Conservation (phyloP, 2,329 filamentous ascomycete species). For the Botrytis byssoidea region DNA sequence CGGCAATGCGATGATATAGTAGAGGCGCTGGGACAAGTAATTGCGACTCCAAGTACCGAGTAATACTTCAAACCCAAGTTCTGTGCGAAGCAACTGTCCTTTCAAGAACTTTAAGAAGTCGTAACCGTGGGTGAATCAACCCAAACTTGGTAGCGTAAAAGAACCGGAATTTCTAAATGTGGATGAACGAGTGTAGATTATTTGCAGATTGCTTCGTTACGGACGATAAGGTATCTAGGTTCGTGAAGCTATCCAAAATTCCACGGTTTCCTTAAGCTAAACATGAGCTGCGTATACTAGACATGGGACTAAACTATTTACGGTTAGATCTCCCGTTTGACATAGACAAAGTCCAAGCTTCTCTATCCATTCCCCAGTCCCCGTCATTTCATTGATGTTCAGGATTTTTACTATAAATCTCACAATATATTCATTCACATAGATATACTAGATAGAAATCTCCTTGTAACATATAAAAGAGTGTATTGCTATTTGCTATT, state of each 20-base stretch:
- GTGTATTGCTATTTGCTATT: not conserved
- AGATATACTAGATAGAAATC: not conserved
- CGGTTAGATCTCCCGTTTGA: not conserved
- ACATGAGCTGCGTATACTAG: not conserved
- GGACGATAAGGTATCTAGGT: not conserved
- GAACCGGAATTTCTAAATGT: not conserved
- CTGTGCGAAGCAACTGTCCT: not conserved
- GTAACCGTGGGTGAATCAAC: not conserved
- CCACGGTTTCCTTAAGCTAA: conserved; percentile 32
- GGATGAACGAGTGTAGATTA: not conserved
- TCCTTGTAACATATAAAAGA: not conserved
- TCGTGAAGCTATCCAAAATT: conserved; percentile 25
- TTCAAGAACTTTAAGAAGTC: not conserved
- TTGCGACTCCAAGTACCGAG: not conserved
- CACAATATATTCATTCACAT: not conserved
- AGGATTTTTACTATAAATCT: not conserved
- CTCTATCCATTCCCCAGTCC: not conserved
- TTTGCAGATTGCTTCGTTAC: not conserved
- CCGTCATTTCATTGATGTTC: not conserved
- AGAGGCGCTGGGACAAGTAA: not conserved
- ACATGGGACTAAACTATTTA: not conserved
- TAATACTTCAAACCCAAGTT: not conserved
- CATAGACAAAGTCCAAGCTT: not conserved
- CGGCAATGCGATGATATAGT: not conserved
- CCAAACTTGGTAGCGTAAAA: not conserved